Conservation (phyloP, 2,329 filamentous ascomycete genomes). For the Nemania sp. region DNA sequence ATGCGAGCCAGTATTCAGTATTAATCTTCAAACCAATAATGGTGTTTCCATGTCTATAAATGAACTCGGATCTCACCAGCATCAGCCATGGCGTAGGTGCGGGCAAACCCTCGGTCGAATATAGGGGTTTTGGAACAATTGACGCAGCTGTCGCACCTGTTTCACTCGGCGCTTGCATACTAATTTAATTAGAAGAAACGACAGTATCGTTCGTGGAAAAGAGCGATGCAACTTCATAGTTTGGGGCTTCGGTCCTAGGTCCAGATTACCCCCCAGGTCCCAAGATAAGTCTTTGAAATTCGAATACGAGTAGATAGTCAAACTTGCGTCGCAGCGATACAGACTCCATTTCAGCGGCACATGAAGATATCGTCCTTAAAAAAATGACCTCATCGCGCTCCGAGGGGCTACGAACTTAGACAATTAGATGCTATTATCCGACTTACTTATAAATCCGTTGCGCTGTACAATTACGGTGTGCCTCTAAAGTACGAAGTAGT, state of each 20-base stretch:
- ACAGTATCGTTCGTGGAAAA: constrained; percentile 2
- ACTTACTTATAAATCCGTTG: neutral
- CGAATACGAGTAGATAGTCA: neutral
- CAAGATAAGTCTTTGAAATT: constrained; percentile 13
- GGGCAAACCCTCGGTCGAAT: constrained; percentile 40
- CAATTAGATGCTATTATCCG: neutral
- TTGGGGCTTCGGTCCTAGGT: constrained; percentile 16
- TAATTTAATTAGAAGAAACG: constrained; percentile 13
- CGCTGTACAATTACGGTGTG: neutral
- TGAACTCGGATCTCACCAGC: constrained; percentile 24
- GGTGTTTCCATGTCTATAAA: constrained; percentile 30
- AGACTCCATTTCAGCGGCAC: constrained; percentile 9
- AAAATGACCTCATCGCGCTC: constrained; percentile 24
- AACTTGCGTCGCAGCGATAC: constrained; percentile 13
- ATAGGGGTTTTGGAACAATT: constrained; percentile 31
- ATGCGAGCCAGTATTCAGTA: constrained; percentile 2
- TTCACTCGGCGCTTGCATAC: constrained; percentile 19
- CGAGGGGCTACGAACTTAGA: neutral
- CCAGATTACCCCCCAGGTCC: constrained; percentile 18
- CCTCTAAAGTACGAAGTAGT: neutral
- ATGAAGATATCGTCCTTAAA: constrained; percentile 11
- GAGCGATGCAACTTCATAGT: constrained; percentile 12
- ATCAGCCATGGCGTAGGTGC: constrained; percentile 30
- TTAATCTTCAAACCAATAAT: constrained; percentile 23
- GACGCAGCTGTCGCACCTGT: constrained; percentile 24